A percentile compares a stretch with the other conserved stretches of the same genome.
Conservation (phyloP, 2,329 filamentous ascomycete genomes). For the Claviceps arundinis region DNA sequence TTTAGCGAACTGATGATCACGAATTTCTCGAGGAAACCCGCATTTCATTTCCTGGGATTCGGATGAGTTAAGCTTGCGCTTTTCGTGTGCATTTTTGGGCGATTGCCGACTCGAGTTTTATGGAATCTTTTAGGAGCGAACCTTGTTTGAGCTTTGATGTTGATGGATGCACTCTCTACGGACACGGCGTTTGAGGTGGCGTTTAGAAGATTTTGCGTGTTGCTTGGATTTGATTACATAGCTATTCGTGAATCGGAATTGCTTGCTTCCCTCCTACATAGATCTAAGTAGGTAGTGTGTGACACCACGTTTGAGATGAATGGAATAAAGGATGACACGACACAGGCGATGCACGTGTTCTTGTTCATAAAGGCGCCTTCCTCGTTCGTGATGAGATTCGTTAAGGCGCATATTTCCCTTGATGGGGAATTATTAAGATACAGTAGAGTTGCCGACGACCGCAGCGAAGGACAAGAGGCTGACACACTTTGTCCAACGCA, state of each 20-base stretch:
- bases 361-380: neutral
- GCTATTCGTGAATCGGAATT: neutral
- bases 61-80: neutral
- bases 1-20: neutral
- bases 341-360: neutral
- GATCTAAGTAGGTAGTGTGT: conserved; percentile 7
- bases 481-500: conserved; percentile 3
- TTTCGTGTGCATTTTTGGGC: neutral
- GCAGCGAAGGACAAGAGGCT: neutral
- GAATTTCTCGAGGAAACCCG: neutral
- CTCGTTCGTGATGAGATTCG: no score
- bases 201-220: neutral
- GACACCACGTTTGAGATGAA: conserved; percentile 7
- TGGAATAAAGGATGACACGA: neutral
- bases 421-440: no score
- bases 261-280: conserved; percentile 4
- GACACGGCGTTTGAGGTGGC: conserved; percentile 6
- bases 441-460: neutral
- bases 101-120: no score
- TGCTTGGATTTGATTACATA: neutral
- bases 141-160: no score
- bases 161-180: neutral
- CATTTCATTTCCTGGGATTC: neutral
- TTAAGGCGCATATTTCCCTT: no score
- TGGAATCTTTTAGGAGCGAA: no score